Percentiles rank a stretch among this genome's conserved stretches.
Evolutionary conservation across 2,329 filamentous ascomycete genomes (phyloP).

Genomic region (Xylaria arbuscula): DNA sequence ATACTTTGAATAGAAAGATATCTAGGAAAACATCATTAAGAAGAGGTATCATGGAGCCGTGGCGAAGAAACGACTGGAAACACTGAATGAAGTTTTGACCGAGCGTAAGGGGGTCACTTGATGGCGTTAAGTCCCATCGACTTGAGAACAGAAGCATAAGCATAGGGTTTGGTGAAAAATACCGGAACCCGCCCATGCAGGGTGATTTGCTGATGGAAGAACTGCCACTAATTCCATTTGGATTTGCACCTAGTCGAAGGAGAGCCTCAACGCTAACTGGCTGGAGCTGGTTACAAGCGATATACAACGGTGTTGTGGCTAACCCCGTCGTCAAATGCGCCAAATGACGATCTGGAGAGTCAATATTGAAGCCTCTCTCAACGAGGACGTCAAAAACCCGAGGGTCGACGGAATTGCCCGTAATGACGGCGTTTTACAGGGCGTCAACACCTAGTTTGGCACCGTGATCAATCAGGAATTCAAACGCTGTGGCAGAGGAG

Average conservation of each 20-base stretch:
- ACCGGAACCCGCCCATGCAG: not conserved
- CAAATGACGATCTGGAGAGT: not conserved
- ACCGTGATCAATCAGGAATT: slow-evolving; percentile 16
- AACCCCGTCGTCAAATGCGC: no score
- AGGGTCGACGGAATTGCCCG: not conserved
- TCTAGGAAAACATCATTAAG: slow-evolving; percentile 8
- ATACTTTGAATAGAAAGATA: slow-evolving; percentile 13
- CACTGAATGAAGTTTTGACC: slow-evolving; percentile 1
- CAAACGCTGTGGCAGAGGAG: not conserved
- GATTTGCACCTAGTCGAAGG: slow-evolving; percentile 25
- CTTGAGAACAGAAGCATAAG: not conserved
- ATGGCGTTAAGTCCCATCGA: not conserved
- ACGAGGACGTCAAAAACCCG: slow-evolving; percentile 13
- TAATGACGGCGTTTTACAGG: not conserved
- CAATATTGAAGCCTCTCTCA: slow-evolving; percentile 4
- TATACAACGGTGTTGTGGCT: not conserved
- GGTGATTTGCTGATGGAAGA: not conserved
- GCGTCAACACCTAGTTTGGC: not conserved
- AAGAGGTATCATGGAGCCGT: slow-evolving; percentile 9
- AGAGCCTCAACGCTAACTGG: slow-evolving; percentile 12
- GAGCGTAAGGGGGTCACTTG: not conserved
- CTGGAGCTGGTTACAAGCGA: not conserved
- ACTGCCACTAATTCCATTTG: slow-evolving; percentile 2
- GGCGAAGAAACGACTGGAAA: slow-evolving; percentile 9
- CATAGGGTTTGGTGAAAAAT: slow-evolving; percentile 13